These are phyloP conservation scores for Myriosclerotinia scirpicola DNA, from an alignment of 2,329 filamentous ascomycete species.

Conservation along the genomic window DNA sequence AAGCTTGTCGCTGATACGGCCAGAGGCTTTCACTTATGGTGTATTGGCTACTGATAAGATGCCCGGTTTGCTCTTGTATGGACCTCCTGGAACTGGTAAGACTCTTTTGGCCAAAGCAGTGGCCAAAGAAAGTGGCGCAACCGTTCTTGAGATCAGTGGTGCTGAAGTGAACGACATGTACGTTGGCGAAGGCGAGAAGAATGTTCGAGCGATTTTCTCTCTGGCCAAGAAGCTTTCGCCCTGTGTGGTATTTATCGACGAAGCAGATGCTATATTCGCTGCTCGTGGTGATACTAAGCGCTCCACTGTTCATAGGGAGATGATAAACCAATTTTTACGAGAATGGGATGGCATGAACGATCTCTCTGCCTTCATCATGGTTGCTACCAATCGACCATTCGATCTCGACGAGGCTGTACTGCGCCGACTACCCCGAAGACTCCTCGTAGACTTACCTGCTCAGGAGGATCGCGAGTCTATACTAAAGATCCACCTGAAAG, in stretches of 20 bases:
- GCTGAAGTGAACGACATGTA: constrained; percentile 95
- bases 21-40: constrained; percentile 95
- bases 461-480: constrained; percentile 66
- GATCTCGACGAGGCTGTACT: constrained; percentile 89
- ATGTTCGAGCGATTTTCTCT: constrained; percentile 86
- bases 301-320: constrained; percentile 65
- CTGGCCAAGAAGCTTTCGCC: constrained; percentile 89
- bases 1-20: constrained; percentile 78
- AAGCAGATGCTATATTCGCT: constrained; percentile 89
- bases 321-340: constrained; percentile 93
- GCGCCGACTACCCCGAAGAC: constrained; percentile 68
- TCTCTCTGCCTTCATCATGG: constrained; percentile 92
- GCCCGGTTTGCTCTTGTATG: constrained; percentile 83
- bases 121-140: constrained; percentile 66
- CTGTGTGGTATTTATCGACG: constrained; percentile 94
- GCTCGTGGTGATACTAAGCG: constrained; percentile 54
- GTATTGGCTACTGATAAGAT: constrained; percentile 90
- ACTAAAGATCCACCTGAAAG: constrained; percentile 67
- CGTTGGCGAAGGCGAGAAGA: constrained; percentile 95
- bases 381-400: constrained; percentile 92
- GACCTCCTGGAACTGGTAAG: constrained; percentile 79
- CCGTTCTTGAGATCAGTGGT: constrained; percentile 83
- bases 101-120: constrained; percentile 69
- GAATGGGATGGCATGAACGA: constrained; percentile 93
- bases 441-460: constrained; percentile 72